Evolutionary conservation across 208 protist genomes (phyloP).

Genomic region (Blechomonas ayalai): DNA sequence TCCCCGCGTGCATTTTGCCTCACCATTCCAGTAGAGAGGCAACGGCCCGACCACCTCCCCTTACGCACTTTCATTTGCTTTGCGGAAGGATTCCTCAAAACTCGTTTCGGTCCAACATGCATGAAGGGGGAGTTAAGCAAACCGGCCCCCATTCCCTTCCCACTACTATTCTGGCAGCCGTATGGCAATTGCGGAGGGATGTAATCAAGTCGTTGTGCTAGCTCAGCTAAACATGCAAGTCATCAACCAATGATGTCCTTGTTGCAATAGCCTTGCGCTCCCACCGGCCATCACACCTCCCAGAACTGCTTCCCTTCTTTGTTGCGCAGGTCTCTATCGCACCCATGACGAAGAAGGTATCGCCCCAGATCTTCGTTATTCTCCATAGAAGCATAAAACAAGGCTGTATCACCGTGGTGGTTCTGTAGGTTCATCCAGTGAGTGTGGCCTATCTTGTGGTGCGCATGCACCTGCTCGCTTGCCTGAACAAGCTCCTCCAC

Average conservation of each 20-base stretch:
- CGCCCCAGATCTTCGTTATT: constrained; percentile 87
- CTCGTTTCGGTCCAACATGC: too few relatives aligned
- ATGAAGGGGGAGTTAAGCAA: too few relatives aligned
- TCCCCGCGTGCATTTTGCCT: too few relatives aligned
- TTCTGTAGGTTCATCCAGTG: constrained; percentile 84
- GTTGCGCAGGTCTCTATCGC: constrained; percentile 73
- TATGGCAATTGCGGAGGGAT: too few relatives aligned
- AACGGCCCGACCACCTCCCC: too few relatives aligned
- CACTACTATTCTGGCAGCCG: too few relatives aligned
- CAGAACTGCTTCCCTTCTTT: constrained; percentile 87
- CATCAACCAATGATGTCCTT: neutral
- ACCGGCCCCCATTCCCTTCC: too few relatives aligned
- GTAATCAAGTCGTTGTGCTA: too few relatives aligned
- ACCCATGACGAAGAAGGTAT: constrained; percentile 74
- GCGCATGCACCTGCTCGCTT: constrained; percentile 36
- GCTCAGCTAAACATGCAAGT: too few relatives aligned
- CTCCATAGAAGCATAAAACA: constrained; percentile 89
- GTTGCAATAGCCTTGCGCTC: neutral
- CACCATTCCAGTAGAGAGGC: too few relatives aligned
- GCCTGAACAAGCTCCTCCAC: constrained; percentile 65
- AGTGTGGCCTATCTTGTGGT: constrained; percentile 25
- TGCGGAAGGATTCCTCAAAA: too few relatives aligned
- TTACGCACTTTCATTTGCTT: too few relatives aligned
- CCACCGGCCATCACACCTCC: constrained; percentile 53
- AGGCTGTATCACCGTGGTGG: constrained; percentile 67